A percentile compares a stretch with the other conserved stretches of the same genome.
Evolutionary conservation across 2,329 filamentous ascomycete genomes (phyloP).

Genomic region (Ophiosphaerella korrae): DNA sequence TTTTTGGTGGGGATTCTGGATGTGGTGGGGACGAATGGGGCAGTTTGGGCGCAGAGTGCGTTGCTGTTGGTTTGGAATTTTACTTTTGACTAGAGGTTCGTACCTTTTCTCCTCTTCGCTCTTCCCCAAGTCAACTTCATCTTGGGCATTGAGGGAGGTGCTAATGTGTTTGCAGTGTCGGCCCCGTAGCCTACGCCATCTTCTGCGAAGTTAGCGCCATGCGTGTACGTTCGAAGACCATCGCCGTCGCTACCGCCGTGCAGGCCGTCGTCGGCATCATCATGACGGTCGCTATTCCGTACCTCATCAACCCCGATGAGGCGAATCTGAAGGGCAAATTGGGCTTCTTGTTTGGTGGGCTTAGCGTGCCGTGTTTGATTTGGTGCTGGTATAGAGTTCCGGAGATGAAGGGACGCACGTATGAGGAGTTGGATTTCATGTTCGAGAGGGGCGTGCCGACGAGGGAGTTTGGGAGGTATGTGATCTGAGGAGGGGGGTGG

Average conservation of each 20-base stretch:
- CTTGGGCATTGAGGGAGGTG: too few relatives aligned
- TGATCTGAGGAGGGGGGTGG: not conserved
- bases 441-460: conserved; percentile 1
- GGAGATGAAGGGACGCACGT: conserved; percentile 50
- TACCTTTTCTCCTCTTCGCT: too few relatives aligned
- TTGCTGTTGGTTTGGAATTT: not conserved
- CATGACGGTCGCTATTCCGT: conserved; percentile 46
- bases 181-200: not conserved
- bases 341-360: conserved; percentile 50
- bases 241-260: not conserved
- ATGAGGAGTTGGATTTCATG: conserved; percentile 47
- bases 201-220: not conserved
- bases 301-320: conserved; percentile 50
- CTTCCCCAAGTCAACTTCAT: too few relatives aligned
- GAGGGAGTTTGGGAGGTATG: not conserved
- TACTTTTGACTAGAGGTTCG: not conserved
- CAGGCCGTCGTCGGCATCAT: not conserved
- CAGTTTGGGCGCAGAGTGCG: not conserved
- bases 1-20: not conserved
- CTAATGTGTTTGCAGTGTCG: not conserved
- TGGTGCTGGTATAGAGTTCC: conserved; percentile 49
- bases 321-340: conserved; percentile 49
- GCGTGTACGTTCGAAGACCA: not conserved
- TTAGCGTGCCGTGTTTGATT: conserved; percentile 38
- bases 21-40: not conserved